phyloP scores from a whole-genome alignment of 2,329 filamentous ascomycete genomes.

The Talaromyces sp. region DNA sequence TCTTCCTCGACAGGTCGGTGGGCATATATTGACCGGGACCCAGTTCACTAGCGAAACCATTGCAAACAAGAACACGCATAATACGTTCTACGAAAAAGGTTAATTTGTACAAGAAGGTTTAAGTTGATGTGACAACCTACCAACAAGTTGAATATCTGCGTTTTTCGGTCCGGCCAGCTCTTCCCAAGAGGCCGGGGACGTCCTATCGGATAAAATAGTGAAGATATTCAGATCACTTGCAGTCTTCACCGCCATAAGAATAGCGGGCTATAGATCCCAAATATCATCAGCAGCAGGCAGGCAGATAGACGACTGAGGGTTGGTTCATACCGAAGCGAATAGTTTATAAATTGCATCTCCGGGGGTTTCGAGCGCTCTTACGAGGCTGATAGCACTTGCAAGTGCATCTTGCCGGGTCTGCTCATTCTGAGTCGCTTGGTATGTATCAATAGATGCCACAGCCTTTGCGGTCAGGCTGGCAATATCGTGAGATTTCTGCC shows the following conservation, averaged over 20 bases:
- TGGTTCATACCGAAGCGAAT: slow-evolving; percentile 5
- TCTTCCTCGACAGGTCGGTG: slow-evolving; percentile 26
- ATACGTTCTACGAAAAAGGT: slow-evolving; percentile 31
- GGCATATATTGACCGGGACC: slow-evolving; percentile 28
- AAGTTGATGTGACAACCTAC: slow-evolving; percentile 18
- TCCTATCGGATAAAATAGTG: slow-evolving; percentile 11
- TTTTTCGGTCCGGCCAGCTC: slow-evolving; percentile 18
- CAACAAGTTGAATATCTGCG: slow-evolving; percentile 18
- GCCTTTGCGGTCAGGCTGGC: not conserved
- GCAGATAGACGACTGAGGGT: slow-evolving; percentile 20
- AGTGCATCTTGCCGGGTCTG: slow-evolving; percentile 22
- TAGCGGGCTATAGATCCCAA: slow-evolving; percentile 1
- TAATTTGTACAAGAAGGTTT: slow-evolving; percentile 26
- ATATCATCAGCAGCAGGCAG: not conserved
- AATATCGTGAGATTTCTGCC: not conserved
- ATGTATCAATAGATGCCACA: slow-evolving; percentile 16
- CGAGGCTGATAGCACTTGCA: slow-evolving; percentile 22
- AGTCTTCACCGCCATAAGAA: slow-evolving; percentile 20
- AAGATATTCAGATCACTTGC: slow-evolving; percentile 23
- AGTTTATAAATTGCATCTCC: slow-evolving; percentile 26
- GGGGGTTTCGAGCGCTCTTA: slow-evolving; percentile 24
- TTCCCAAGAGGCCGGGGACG: slow-evolving; percentile 13
- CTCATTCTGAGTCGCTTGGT: slow-evolving; percentile 20
- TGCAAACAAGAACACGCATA: slow-evolving; percentile 39
- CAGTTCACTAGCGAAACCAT: slow-evolving; percentile 33